Evolutionary conservation across 139 green algal species (phyloP).

Genomic region (Ettlia oleoabundans): DNA sequence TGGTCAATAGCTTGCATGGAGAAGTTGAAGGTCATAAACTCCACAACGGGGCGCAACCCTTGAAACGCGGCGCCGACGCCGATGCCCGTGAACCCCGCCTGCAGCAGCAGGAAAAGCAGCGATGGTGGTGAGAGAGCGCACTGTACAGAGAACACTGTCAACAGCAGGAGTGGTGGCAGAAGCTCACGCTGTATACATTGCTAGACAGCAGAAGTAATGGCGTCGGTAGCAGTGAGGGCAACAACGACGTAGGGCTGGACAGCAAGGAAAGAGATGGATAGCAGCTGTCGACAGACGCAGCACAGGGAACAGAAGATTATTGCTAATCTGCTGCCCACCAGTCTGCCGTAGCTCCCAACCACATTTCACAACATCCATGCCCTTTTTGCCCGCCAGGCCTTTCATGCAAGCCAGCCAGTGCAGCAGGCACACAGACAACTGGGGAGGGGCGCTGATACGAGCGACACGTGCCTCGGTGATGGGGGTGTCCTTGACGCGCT

Average conservation of each 20-base stretch:
- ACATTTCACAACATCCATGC: no score
- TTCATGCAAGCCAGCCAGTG: not conserved
- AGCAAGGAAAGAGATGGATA: no score
- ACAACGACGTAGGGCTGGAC: not conserved
- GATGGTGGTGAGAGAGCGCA: no score
- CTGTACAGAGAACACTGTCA: no score
- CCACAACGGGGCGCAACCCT: conserved; percentile 91
- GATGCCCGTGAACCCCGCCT: conserved; percentile 97
- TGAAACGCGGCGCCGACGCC: conserved; percentile 92
- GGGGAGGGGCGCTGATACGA: no score
- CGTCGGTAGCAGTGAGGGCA: not conserved
- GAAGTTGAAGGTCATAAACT: conserved; percentile 99
- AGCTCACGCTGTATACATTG: not conserved
- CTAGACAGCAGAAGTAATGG: no score
- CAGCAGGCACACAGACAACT: not conserved
- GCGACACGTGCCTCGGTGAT: conserved; percentile 99
- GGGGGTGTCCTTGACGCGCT: conserved; percentile 95
- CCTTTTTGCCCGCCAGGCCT: no score
- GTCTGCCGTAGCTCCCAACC: no score
- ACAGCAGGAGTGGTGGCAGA: no score
- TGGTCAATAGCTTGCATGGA: conserved; percentile 99
- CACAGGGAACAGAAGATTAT: no score
- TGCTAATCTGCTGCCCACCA: no score
- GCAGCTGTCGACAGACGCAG: no score
- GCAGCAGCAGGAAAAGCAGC: not conserved